phyloP scores from a whole-genome alignment of 108 stramenopile genomes.

The Nitzschia sp. region DNA sequence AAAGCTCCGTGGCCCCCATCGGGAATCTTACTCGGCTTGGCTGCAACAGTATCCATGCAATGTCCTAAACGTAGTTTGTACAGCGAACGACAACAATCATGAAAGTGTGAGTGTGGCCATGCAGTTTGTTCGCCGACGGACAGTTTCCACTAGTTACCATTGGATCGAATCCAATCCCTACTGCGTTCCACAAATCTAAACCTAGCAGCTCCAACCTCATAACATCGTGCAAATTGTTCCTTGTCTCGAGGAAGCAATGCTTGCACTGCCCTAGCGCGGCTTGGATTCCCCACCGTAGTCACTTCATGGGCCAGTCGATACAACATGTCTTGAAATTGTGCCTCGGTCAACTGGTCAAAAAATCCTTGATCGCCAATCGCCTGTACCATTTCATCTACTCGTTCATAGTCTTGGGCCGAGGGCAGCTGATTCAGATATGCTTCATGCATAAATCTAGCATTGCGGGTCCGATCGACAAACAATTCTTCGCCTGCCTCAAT shows the following conservation, averaged over 20 bases:
- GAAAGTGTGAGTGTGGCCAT: background rate
- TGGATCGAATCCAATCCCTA: background rate
- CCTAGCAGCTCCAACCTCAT: background rate
- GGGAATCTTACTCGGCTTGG: conserved; percentile 36
- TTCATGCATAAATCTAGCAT: background rate
- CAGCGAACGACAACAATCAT: no score
- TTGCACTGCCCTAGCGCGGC: no score
- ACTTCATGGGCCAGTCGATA: conserved; percentile 4
- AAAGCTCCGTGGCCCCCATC: conserved; percentile 72
- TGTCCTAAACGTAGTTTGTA: no score
- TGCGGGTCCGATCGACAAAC: conserved; percentile 16
- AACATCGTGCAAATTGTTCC: background rate
- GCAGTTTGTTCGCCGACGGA: background rate
- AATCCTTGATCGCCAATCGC: background rate
- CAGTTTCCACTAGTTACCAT: background rate
- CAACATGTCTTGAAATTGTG: conserved; percentile 19
- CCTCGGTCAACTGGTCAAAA: background rate
- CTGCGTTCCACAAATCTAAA: background rate
- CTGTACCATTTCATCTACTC: conserved; percentile 6
- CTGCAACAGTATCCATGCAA: conserved; percentile 16
- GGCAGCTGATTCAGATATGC: background rate
- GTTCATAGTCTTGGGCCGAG: conserved; percentile 8
- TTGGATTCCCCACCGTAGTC: background rate
- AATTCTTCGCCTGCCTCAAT: conserved; percentile 27
- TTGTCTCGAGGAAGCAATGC: no score